Evolutionary conservation across 1,284 basidiomycete species (phyloP).

Genomic region (Marasmius tenuissimus): DNA sequence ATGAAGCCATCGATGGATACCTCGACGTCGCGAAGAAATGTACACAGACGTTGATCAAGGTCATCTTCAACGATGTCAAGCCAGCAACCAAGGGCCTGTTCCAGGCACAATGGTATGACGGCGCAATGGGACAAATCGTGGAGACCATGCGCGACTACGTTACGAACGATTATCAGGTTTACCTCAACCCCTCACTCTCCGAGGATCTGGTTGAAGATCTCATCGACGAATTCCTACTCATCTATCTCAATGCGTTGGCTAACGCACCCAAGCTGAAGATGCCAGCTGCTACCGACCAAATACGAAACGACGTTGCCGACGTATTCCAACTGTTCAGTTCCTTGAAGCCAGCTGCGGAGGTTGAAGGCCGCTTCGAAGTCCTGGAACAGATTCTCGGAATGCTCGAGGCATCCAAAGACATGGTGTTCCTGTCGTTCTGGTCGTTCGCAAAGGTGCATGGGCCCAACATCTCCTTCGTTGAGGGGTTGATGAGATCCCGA

Average conservation of each 20-base stretch:
- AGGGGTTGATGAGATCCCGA: constrained; percentile 85
- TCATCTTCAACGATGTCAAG: constrained; percentile 94
- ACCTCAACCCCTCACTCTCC: constrained; percentile 88
- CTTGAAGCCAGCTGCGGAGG: constrained; percentile 79
- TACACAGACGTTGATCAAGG: constrained; percentile 90
- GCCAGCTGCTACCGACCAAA: constrained; percentile 79
- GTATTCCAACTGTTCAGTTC: constrained; percentile 82
- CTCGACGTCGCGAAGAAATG: constrained; percentile 98
- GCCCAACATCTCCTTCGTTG: constrained; percentile 90
- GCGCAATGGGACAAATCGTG: constrained; percentile 81
- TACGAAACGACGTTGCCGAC: constrained; percentile 80
- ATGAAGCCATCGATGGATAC: constrained; percentile 97
- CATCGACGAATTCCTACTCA: constrained; percentile 87
- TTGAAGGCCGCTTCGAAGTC: constrained; percentile 85
- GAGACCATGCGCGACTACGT: constrained; percentile 98
- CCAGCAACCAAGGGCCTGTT: constrained; percentile 88
- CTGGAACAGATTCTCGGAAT: constrained; percentile 85
- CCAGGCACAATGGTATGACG: constrained; percentile 86
- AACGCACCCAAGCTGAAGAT: constrained; percentile 88
- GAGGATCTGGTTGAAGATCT: constrained; percentile 94
- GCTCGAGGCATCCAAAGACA: constrained; percentile 87
- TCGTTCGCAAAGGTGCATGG: constrained; percentile 96
- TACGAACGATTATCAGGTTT: constrained; percentile 81
- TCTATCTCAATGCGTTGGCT: constrained; percentile 87
- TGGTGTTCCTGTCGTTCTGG: constrained; percentile 95